Percentiles rank a stretch among this genome's conserved stretches.
Conservation (phyloP, 768 basidiomycete species). For the Hygrophoropsis aurantiaca region DNA sequence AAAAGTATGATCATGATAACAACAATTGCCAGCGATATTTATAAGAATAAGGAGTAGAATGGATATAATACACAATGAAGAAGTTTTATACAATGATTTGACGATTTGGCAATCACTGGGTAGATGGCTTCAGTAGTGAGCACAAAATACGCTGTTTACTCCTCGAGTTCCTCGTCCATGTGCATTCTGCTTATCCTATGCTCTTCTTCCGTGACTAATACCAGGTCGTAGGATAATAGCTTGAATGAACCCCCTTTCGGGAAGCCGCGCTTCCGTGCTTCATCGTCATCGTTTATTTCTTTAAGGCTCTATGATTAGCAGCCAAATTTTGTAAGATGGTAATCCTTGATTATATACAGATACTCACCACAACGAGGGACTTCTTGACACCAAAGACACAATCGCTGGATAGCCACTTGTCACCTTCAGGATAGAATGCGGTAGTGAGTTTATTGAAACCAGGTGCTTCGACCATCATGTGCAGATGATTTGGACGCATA, state of each 20-base stretch:
- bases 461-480: conserved; percentile 68
- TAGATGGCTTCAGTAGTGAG: no score
- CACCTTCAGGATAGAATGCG: conserved; percentile 72
- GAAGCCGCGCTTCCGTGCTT: conserved; percentile 54
- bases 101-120: no score
- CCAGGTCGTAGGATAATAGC: conserved; percentile 45
- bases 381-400: conserved; percentile 82
- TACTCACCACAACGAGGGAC: conserved; percentile 70
- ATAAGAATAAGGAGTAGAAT: no score
- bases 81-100: no score
- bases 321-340: neutral
- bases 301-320: conserved; percentile 44
- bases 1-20: no score
- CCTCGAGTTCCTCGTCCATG: conserved; percentile 14
- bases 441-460: conserved; percentile 75
- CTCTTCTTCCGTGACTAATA: conserved; percentile 44
- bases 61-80: no score
- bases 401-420: conserved; percentile 66
- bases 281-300: conserved; percentile 49
- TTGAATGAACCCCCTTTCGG: conserved; percentile 46
- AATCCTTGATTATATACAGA: neutral
- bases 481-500: conserved; percentile 79
- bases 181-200: conserved; percentile 28
- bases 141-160: neutral
- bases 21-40: no score